A percentile compares a stretch with the other conserved stretches of the same genome.
Conservation (phyloP, 2,329 filamentous ascomycete species). For the Sordariomycetes sp. region DNA sequence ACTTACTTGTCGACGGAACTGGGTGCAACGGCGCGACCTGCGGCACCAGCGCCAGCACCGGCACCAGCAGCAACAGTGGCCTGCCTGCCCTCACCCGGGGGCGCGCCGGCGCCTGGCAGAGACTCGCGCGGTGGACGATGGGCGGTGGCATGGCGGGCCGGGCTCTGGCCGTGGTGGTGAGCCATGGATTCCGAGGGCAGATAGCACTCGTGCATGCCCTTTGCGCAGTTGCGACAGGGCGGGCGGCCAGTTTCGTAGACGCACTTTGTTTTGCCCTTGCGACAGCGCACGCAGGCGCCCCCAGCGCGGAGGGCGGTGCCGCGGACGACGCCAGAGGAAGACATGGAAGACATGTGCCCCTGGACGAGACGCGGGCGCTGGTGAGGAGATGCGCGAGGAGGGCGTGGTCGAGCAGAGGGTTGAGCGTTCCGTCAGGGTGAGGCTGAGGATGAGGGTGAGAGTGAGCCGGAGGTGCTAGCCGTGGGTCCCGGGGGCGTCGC, state of each 20-base stretch:
- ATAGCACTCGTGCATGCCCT: slow-evolving; percentile 56
- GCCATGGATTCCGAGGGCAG: slow-evolving; percentile 51
- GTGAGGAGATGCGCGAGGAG: slow-evolving; percentile 2
- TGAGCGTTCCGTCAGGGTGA: neutral
- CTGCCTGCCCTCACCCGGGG: slow-evolving; percentile 31
- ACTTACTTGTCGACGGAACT: no score
- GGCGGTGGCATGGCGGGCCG: slow-evolving; percentile 36
- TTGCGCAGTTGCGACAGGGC: slow-evolving; percentile 56
- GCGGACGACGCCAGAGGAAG: slow-evolving; percentile 38
- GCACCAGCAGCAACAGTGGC: slow-evolving; percentile 29
- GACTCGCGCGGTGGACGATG: slow-evolving; percentile 44
- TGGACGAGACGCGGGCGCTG: neutral
- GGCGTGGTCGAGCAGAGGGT: neutral
- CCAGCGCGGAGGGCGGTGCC: slow-evolving; percentile 51
- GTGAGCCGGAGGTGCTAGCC: no score
- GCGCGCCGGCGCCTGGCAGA: slow-evolving; percentile 38
- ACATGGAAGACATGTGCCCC: slow-evolving; percentile 4
- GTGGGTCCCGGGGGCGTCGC: no score
- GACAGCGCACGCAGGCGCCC: slow-evolving; percentile 53
- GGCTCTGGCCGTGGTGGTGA: slow-evolving; percentile 50
- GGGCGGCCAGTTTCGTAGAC: slow-evolving; percentile 54
- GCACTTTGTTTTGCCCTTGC: slow-evolving; percentile 56
- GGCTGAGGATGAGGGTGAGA: neutral
- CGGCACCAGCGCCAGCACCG: slow-evolving; percentile 31
- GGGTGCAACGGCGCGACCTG: slow-evolving; percentile 4